Evolutionary conservation across 495 filamentous ascomycete species (phyloP).

Genomic region (Penicillium nucicola): DNA sequence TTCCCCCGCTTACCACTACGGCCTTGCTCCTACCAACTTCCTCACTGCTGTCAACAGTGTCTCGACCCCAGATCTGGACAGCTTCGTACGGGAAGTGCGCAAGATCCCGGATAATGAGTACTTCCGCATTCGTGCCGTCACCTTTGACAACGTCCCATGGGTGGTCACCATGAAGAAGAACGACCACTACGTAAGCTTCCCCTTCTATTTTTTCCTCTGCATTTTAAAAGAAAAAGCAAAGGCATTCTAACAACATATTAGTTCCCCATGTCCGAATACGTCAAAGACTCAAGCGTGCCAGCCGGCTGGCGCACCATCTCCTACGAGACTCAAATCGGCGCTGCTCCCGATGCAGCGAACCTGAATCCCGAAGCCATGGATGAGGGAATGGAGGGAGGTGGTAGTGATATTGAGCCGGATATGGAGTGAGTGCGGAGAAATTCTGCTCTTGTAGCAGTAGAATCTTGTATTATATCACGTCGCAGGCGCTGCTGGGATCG

Average conservation of each 20-base stretch:
- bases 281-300: conserved; percentile 61
- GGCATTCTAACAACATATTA: conserved; percentile 11
- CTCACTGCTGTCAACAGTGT: conserved; percentile 91
- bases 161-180: conserved; percentile 99
- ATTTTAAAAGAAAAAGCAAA: neutral
- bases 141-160: conserved; percentile 97
- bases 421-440: conserved; percentile 15
- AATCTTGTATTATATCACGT: conserved; percentile 25
- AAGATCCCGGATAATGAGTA: conserved; percentile 96
- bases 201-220: neutral
- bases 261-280: conserved; percentile 87
- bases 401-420: conserved; percentile 41
- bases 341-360: conserved; percentile 35
- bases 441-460: neutral
- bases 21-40: conserved; percentile 93
- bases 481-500: conserved; percentile 11
- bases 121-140: conserved; percentile 90
- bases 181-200: conserved; percentile 75
- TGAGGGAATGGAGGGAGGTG: conserved; percentile 28
- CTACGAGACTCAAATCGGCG: conserved; percentile 55
- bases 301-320: conserved; percentile 71
- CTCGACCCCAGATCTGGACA: conserved; percentile 72
- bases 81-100: conserved; percentile 73
- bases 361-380: conserved; percentile 50
- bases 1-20: conserved; percentile 87